Conservation (phyloP, 2,329 filamentous ascomycete species). For the Fusarium chuoi region DNA sequence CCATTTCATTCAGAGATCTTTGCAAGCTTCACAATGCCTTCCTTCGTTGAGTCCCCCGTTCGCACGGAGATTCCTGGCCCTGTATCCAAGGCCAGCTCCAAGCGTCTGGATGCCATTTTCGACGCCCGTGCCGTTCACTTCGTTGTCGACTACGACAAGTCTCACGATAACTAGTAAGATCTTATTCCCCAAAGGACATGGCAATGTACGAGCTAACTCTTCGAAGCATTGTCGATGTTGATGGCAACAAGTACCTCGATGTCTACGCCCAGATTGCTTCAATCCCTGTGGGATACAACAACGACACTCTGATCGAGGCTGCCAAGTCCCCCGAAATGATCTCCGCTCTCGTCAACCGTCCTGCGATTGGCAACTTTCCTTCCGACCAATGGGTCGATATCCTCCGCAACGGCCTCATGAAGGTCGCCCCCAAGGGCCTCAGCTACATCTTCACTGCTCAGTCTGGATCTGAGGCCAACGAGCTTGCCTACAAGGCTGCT, state of each 20-base stretch:
- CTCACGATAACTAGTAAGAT: conserved; percentile 59
- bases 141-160: conserved; percentile 63
- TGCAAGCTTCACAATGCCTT: conserved; percentile 45
- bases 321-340: conserved; percentile 78
- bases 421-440: conserved; percentile 77
- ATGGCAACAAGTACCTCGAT: conserved; percentile 61
- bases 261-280: conserved; percentile 84
- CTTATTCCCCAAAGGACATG: too few species aligned
- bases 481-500: conserved; percentile 86
- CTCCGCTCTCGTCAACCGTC: conserved; percentile 79
- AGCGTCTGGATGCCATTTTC: conserved; percentile 60
- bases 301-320: conserved; percentile 72
- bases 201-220: conserved; percentile 2
- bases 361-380: conserved; percentile 84
- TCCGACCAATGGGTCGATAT: conserved; percentile 79
- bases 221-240: conserved; percentile 57
- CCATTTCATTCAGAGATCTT: conserved; percentile 6
- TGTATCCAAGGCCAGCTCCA: conserved; percentile 51
- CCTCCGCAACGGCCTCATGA: conserved; percentile 75
- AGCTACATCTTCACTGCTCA: conserved; percentile 85
- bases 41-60: conserved; percentile 48
- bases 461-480: conserved; percentile 84
- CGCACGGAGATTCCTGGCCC: conserved; percentile 54
- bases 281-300: conserved; percentile 86
- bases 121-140: conserved; percentile 64